Base-by-base conservation (phyloP, 2,329 filamentous ascomycete species). In the Aureobasidium pullulans region DNA sequence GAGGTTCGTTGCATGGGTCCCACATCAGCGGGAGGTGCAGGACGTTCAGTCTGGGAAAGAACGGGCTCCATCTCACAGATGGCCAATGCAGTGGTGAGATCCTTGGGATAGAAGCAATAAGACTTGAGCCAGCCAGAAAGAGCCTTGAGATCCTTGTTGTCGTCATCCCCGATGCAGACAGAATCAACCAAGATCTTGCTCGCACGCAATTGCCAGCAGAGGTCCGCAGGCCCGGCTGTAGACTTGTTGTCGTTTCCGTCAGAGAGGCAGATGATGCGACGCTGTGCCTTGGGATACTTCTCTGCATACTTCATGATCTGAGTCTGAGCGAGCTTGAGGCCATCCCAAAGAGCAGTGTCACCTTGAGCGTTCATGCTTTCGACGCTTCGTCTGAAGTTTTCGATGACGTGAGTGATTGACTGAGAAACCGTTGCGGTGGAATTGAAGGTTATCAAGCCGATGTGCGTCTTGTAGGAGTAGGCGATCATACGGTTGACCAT, bases 41-140 rank as follows among this genome's bases (percentile, higher is more conserved):
- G 70, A 29, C 73, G 69, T 60, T 75, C 71, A 6, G 66, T 61
- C 6, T 67, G 61, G 6, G 66, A 70, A 0, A 75, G 65, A 23
- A 75, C 69, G 1, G 71, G 71, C 52, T 75, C 72, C 54, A 74
- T 60, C 61, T 75, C 72, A 48, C 71, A 72, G 11, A 73, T 70
- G 1, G 67, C 64, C 63, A 73, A 66, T 0, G 72, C 72, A 40
- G 71, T 67, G 43, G 70, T 69, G 1, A 75, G 59, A 11, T 63
- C 69, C 3, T 60, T 62, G 1, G 72, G 73, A 6, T 68, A 63
- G 63, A 75, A 75, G 15, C 67, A 69, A 58, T 74, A 75, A 3
- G 71, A 70, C 7, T 69, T 69, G 1, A 70, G 69, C 19, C 71
- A 39, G 59, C 67, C 66, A 0, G 70, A 72, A 0, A 75, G 34